phyloP scores from a whole-genome alignment of 345 rosid species.

The Hibiscus tridactylites region DNA sequence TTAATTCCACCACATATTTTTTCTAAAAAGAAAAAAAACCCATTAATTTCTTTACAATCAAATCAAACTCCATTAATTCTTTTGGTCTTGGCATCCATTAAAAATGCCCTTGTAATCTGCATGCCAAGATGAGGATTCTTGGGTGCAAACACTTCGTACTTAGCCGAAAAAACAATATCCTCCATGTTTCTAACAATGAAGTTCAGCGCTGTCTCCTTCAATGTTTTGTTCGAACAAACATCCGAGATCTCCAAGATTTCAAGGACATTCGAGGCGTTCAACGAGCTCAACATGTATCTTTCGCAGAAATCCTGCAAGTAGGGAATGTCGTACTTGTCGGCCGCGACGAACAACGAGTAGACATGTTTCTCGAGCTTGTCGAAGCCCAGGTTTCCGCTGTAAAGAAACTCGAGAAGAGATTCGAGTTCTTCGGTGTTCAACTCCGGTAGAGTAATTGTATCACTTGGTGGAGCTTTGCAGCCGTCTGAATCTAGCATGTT shows the following conservation, averaged over 20 bases:
- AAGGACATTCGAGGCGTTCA: conserved; percentile 52
- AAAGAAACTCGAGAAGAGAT: conserved; percentile 68
- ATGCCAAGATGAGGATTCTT: conserved; percentile 40
- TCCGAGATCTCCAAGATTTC: conserved; percentile 68
- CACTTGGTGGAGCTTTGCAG: conserved; percentile 42
- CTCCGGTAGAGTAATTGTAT: conserved; percentile 31
- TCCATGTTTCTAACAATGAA: conserved; percentile 61
- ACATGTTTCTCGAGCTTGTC: conserved; percentile 53
- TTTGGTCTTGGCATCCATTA: conserved; percentile 30
- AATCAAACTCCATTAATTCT: conserved; percentile 12
- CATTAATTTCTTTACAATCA: background rate
- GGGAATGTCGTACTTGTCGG: conserved; percentile 69
- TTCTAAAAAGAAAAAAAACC: background rate
- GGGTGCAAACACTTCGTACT: conserved; percentile 49
- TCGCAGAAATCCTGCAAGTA: conserved; percentile 61
- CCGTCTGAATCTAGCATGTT: conserved; percentile 43
- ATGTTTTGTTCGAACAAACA: conserved; percentile 38
- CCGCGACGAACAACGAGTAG: conserved; percentile 50
- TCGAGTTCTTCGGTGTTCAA: conserved; percentile 47
- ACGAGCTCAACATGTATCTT: conserved; percentile 37
- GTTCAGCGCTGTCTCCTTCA: conserved; percentile 53
- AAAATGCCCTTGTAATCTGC: conserved; percentile 43
- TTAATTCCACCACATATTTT: background rate
- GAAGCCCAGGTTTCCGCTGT: conserved; percentile 42
- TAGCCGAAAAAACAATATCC: conserved; percentile 53